Conservation (phyloP, 2,329 filamentous ascomycete species). For the Drechslerella coelobrocha region DNA sequence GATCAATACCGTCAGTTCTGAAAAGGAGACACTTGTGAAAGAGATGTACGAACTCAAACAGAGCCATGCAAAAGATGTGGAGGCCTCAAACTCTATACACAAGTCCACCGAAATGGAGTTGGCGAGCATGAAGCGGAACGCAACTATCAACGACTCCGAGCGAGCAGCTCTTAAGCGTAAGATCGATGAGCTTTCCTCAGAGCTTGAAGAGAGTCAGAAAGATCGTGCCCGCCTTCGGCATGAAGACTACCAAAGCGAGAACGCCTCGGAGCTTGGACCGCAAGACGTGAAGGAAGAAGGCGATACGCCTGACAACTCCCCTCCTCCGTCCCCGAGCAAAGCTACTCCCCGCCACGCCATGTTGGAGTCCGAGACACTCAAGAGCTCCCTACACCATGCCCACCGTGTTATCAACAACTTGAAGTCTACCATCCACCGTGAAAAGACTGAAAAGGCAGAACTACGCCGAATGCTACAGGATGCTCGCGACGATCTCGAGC, state of each 20-base stretch:
- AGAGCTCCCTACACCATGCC: conserved; percentile 90
- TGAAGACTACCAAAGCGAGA: conserved; percentile 69
- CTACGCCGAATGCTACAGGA: conserved; percentile 94
- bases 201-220: conserved; percentile 54
- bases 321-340: conserved; percentile 88
- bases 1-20: conserved; percentile 72
- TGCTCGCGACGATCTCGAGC: conserved; percentile 85
- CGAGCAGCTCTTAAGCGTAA: conserved; percentile 78
- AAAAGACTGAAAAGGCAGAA: conserved; percentile 98
- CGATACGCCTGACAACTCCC: conserved; percentile 84
- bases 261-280: conserved; percentile 68
- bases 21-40: conserved; percentile 79
- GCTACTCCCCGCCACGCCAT: conserved; percentile 86
- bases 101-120: conserved; percentile 74
- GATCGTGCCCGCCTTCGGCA: conserved; percentile 68
- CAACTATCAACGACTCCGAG: conserved; percentile 79
- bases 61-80: conserved; percentile 79
- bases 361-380: conserved; percentile 93
- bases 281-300: conserved; percentile 66
- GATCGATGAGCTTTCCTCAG: conserved; percentile 77
- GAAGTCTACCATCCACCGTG: conserved; percentile 91
- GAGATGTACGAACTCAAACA: conserved; percentile 91
- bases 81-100: conserved; percentile 77
- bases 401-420: conserved; percentile 96
- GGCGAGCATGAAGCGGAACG: conserved; percentile 79